Evolutionary conservation across 75 land plant genomes (phyloP), one percentile per base, ranked within the genome.

Genomic region (Selaginella tamariscina): DNA sequence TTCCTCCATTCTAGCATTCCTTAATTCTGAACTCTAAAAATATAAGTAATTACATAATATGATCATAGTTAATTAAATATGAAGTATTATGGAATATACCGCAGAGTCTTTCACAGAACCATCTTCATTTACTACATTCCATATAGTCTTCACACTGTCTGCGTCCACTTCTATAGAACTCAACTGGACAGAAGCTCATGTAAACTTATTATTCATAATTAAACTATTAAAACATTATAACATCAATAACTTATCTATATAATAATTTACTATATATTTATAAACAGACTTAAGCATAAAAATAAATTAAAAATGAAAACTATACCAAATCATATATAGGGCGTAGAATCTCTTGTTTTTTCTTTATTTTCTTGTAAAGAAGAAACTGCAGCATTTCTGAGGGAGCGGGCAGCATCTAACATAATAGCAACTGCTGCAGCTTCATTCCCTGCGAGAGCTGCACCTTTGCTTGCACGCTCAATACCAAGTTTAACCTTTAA

Each of bases 41-140:
- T 1, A 69, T 26, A 70, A 62, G 2, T 26, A 63, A 2, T 20
- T 22, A 18, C 22, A 32, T 21, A 1, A 67, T 1, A 32, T 13
- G 20, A 64, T 0, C 15, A 22, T 30, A 32, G 63, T 24, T 56
- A 31, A 21, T 24, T 32, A 29, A 27, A 2, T 23, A 21, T 20
- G 15, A 24, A 24, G 29, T 49, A 11, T 11, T 49, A 49, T 11
- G 54, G 57, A 29, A 56, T 67, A 63, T 71, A 76, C 78, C 23
- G 78, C 74, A 27, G 27, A 44, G 56, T 71, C 78, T 31, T 69
- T 71, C 49, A 76, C 69, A 1, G 68, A 71, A 31, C 78, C 78
- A 71, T 71, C 75, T 22, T 76, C 78, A 24, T 71, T 72, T 1
- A 76, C 59, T n/a, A 56, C 68, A 24, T 30, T 76, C 74, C 74